Conservation (phyloP, 2,329 filamentous ascomycete genomes). For the Paecilomyces sp. region DNA sequence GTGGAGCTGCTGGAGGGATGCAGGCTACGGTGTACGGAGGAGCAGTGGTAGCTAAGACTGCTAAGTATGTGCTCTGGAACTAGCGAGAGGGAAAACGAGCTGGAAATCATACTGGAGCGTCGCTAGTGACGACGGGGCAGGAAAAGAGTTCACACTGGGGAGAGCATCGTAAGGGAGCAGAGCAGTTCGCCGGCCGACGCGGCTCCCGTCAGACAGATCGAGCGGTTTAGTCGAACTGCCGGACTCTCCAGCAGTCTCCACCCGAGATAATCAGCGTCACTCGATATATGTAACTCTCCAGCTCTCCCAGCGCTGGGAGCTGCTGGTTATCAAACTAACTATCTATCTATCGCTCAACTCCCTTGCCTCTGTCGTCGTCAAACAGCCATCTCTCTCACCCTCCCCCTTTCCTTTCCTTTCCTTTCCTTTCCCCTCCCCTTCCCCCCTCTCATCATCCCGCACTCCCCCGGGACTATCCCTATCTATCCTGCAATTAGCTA, state of each 20-base stretch:
- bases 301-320: not conserved
- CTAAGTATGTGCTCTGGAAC: not conserved
- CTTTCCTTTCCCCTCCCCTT: not conserved
- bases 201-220: not conserved
- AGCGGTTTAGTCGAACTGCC: not conserved
- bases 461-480: not conserved
- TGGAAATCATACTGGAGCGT: not conserved
- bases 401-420: not conserved
- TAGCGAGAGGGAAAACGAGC: not conserved
- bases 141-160: not conserved
- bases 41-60: not conserved
- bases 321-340: not conserved
- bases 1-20: not conserved
- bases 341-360: not conserved
- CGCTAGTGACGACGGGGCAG: not conserved
- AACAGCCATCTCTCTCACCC: not conserved
- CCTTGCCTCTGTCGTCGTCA: not conserved
- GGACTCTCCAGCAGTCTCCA: not conserved
- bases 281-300: not conserved
- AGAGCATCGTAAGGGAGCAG: not conserved
- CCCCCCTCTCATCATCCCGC: not conserved
- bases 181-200: not conserved
- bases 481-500: not conserved
- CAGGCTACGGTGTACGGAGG: not conserved
- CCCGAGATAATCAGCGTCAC: not conserved